Percentiles rank a stretch among this genome's conserved stretches.
These are phyloP conservation scores for Gliomastix tumulicola DNA, from an alignment of 2,329 filamentous ascomycete species.

Conservation along the genomic window DNA sequence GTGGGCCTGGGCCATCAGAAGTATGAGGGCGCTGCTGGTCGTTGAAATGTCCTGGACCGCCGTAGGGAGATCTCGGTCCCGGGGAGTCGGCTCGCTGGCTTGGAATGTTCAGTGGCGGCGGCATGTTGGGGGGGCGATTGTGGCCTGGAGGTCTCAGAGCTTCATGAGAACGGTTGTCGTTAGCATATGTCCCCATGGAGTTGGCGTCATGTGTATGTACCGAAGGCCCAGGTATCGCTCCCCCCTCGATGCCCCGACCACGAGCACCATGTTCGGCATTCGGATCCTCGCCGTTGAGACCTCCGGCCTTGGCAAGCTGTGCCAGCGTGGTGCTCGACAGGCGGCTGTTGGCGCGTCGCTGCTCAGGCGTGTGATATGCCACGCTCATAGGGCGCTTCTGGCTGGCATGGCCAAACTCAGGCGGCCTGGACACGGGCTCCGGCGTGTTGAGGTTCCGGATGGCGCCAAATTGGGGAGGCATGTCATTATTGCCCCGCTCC, in stretches of 20 bases:
- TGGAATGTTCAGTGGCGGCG: slow-evolving; percentile 31
- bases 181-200: slow-evolving; percentile 44
- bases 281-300: slow-evolving; percentile 31
- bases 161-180: slow-evolving; percentile 47
- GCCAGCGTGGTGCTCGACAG: slow-evolving; percentile 76
- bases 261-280: too few species aligned
- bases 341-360: slow-evolving; percentile 74
- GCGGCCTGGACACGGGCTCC: slow-evolving; percentile 71
- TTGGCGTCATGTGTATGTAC: slow-evolving; percentile 45
- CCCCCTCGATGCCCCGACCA: slow-evolving; percentile 23
- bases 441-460: slow-evolving; percentile 56
- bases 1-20: slow-evolving; percentile 20
- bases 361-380: slow-evolving; percentile 68
- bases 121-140: slow-evolving; percentile 25
- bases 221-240: slow-evolving; percentile 31
- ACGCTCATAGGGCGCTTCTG: slow-evolving; percentile 60
- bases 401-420: slow-evolving; percentile 61
- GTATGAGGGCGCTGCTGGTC: slow-evolving; percentile 20
- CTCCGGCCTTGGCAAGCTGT: slow-evolving; percentile 68
- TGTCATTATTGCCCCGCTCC: slow-evolving; percentile 27
- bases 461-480: slow-evolving; percentile 42
- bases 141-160: slow-evolving; percentile 34
- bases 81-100: slow-evolving; percentile 33
- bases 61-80: slow-evolving; percentile 21
- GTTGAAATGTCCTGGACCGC: slow-evolving; percentile 19